Conservation (phyloP, 73 alveolate genomes). For the Durusdinium trenchii region DNA sequence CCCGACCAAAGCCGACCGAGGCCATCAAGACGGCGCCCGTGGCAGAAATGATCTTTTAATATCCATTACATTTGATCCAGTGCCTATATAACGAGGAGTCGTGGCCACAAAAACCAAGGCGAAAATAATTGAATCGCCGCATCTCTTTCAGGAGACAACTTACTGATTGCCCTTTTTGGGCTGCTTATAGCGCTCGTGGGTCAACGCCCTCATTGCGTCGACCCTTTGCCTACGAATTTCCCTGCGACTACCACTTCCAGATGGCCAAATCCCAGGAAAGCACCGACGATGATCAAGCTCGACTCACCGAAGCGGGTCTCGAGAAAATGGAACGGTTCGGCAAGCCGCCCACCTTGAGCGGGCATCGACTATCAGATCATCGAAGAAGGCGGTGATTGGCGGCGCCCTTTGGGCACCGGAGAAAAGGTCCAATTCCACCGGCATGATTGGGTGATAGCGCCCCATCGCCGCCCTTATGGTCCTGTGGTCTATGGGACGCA, state of each 20-base stretch:
- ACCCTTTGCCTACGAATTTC: slow-evolving; percentile 16
- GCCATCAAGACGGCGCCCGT: slow-evolving; percentile 44
- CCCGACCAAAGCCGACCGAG: background rate
- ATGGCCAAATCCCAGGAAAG: background rate
- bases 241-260: background rate
- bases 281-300: background rate
- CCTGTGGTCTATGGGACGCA: slow-evolving; percentile 31
- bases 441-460: slow-evolving; percentile 43
- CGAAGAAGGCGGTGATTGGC: background rate
- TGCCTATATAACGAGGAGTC: background rate
- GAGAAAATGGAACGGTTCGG: background rate
- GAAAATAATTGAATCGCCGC: background rate
- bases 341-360: background rate
- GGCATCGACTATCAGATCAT: background rate
- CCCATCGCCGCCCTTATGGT: background rate
- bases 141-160: background rate
- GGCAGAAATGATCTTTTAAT: background rate
- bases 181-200: slow-evolving; percentile 7
- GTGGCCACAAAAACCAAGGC: background rate
- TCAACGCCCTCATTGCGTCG: background rate
- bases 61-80: background rate
- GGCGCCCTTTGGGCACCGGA: slow-evolving; percentile 31
- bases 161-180: background rate
- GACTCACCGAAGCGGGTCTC: background rate
- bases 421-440: background rate